Conservation (phyloP, 306 rosid genomes). For the Casuarina cunninghamiana region DNA sequence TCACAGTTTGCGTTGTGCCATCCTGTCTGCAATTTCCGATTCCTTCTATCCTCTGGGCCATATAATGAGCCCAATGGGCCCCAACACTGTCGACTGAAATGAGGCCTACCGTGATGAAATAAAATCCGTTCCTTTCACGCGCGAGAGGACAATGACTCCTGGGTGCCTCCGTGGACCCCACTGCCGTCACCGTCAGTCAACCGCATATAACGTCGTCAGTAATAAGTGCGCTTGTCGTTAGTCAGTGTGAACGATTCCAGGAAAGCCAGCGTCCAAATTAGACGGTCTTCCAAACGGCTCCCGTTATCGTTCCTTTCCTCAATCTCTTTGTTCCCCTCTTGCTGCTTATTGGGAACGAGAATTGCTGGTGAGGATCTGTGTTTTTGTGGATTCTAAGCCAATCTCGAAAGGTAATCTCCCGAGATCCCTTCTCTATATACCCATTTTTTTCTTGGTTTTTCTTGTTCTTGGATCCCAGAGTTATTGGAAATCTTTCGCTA, state of each 20-base stretch:
- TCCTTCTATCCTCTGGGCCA: neutral
- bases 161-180: neutral
- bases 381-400: constrained; percentile 18
- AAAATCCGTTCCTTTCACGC: neutral
- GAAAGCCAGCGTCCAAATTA: neutral
- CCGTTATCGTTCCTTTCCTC: constrained; percentile 12
- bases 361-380: constrained; percentile 8
- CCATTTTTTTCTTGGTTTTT: neutral
- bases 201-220: constrained; percentile 14
- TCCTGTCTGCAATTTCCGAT: too few relatives aligned
- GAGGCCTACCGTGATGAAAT: neutral
- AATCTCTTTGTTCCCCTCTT: neutral
- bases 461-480: neutral
- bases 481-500: neutral
- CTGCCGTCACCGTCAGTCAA: constrained; percentile 15
- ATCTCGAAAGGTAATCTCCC: constrained; percentile 19
- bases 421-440: constrained; percentile 2
- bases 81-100: too few relatives aligned
- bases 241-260: neutral
- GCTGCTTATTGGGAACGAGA: constrained; percentile 1
- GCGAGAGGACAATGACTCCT: neutral
- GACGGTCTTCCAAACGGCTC: constrained; percentile 10
- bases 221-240: neutral
- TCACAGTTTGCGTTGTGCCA: too few relatives aligned
- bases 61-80: neutral